phyloP scores from a whole-genome alignment of 2,329 filamentous ascomycete genomes.

The Lecanicillium sp. region DNA sequence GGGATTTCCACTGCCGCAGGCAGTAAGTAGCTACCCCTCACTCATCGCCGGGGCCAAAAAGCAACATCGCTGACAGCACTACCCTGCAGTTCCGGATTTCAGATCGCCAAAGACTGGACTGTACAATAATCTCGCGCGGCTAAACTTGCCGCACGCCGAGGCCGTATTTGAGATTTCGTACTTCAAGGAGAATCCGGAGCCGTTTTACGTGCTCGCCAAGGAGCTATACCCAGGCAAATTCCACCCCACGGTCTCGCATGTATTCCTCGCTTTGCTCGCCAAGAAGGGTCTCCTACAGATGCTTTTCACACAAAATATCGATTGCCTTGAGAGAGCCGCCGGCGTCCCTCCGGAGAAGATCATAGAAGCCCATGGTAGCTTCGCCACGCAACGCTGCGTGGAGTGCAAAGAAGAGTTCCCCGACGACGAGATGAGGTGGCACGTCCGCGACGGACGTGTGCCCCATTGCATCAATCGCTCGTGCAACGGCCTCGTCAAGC shows the following conservation, averaged over 20 bases:
- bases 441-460: constrained; percentile 61
- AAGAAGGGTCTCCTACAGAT: constrained; percentile 73
- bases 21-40: constrained; percentile 37
- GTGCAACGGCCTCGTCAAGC: constrained; percentile 81
- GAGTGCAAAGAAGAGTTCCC: constrained; percentile 73
- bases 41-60: not conserved
- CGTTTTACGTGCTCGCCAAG: constrained; percentile 87
- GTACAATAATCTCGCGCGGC: constrained; percentile 82
- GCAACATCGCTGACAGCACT: not conserved
- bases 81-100: constrained; percentile 75
- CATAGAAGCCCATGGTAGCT: constrained; percentile 92
- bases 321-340: constrained; percentile 83
- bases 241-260: constrained; percentile 82
- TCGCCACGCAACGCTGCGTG: constrained; percentile 85
- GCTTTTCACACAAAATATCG: constrained; percentile 96
- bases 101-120: constrained; percentile 87
- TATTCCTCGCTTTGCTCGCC: constrained; percentile 77
- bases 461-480: constrained; percentile 56
- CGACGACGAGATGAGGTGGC: constrained; percentile 64
- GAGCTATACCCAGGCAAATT: constrained; percentile 91
- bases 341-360: constrained; percentile 77
- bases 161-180: constrained; percentile 91
- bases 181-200: constrained; percentile 76
- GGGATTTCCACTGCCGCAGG: constrained; percentile 75
- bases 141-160: constrained; percentile 83